A percentile compares a stretch with the other conserved stretches of the same genome.
phyloP scores from a whole-genome alignment of 306 rosid species.

The Lathyrus tuberosus region DNA sequence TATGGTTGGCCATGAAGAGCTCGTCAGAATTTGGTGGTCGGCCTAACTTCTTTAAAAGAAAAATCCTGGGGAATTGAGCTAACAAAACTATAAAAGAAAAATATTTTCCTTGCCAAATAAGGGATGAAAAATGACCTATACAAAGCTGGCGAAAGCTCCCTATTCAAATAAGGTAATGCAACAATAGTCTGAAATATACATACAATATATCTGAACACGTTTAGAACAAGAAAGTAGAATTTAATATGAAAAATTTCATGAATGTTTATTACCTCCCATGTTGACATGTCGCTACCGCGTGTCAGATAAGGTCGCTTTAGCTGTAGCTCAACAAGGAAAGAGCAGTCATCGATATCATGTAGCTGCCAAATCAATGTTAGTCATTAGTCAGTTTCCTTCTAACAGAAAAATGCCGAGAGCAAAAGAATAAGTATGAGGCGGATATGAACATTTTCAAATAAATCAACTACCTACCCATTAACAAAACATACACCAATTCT shows the following conservation, averaged over 20 bases:
- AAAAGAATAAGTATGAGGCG: too few species aligned
- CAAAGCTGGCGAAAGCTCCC: constrained; percentile 85
- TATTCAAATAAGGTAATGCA: constrained; percentile 84
- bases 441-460: too few species aligned
- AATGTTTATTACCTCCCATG: constrained; percentile 76
- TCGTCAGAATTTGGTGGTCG: too few species aligned
- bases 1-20: too few species aligned
- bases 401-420: background rate
- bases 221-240: constrained; percentile 2
- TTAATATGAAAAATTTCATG: constrained; percentile 13
- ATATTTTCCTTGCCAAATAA: constrained; percentile 75
- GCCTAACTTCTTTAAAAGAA: too few species aligned
- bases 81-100: too few species aligned
- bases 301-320: constrained; percentile 80
- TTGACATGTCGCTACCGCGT: constrained; percentile 78
- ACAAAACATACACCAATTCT: too few species aligned
- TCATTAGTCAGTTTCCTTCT: constrained; percentile 37
- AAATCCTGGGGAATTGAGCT: too few species aligned
- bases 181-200: constrained; percentile 60
- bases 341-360: constrained; percentile 65
- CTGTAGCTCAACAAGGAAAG: constrained; percentile 93
- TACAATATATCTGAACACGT: background rate
- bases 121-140: constrained; percentile 94
- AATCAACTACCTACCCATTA: too few species aligned
- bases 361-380: constrained; percentile 55